Evolutionary conservation across 2,329 filamentous ascomycete genomes (phyloP).

Genomic region (Phyllosticta citribraziliensis): DNA sequence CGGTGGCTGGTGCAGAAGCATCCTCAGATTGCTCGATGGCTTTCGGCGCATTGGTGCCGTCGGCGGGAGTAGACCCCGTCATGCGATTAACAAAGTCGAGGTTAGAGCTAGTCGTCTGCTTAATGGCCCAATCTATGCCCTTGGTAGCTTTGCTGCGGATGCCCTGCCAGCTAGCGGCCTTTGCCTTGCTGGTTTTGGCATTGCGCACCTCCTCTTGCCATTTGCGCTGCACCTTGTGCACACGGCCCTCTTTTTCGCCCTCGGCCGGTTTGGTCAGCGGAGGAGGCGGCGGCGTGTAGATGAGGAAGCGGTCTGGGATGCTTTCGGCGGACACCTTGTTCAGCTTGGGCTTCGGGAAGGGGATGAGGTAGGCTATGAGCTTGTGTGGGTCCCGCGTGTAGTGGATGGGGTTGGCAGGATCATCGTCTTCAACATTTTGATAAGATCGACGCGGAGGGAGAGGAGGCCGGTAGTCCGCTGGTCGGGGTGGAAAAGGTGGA

Average conservation of each 20-base stretch:
- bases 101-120: constrained; percentile 31
- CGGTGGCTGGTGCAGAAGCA: neutral
- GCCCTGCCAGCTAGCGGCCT: constrained; percentile 33
- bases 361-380: constrained; percentile 34
- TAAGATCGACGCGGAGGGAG: constrained; percentile 10
- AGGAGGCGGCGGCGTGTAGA: constrained; percentile 37
- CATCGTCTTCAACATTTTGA: constrained; percentile 1
- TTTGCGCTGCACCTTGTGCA: constrained; percentile 35
- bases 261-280: constrained; percentile 31
- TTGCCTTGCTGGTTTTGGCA: constrained; percentile 33
- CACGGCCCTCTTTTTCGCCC: constrained; percentile 33
- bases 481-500: constrained; percentile 7
- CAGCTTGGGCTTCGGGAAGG: constrained; percentile 34
- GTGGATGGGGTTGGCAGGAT: constrained; percentile 24
- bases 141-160: constrained; percentile 33
- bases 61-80: constrained; percentile 13
- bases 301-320: constrained; percentile 33
- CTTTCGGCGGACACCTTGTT: constrained; percentile 21
- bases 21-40: neutral
- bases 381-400: constrained; percentile 34
- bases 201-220: constrained; percentile 37
- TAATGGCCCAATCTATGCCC: constrained; percentile 32
- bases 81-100: constrained; percentile 37
- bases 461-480: constrained; percentile 6
- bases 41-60: neutral